Conservation (phyloP, 768 basidiomycete genomes). For the Boletus tylopilopsis region DNA sequence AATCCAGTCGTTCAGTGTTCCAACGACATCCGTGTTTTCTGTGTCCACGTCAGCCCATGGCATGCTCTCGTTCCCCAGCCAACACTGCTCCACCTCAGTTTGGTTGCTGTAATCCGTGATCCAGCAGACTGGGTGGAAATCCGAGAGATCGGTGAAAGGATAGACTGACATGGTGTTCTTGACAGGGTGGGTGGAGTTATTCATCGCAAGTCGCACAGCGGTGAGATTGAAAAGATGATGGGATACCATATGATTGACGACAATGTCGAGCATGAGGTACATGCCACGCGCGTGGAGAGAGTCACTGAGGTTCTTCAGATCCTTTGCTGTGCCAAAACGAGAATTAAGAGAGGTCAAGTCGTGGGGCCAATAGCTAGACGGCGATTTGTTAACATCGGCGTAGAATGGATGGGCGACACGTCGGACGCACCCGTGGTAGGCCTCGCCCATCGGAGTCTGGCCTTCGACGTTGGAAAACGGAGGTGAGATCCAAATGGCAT, state of each 20-base stretch:
- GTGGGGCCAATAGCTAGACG: slow-evolving; percentile 47
- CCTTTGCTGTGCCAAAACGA: slow-evolving; percentile 49
- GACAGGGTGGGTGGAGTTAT: slow-evolving; percentile 6
- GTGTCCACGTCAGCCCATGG: slow-evolving; percentile 60
- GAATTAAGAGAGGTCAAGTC: slow-evolving; percentile 47
- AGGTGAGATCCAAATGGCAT: slow-evolving; percentile 58
- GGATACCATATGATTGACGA: slow-evolving; percentile 59
- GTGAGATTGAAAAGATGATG: slow-evolving; percentile 25
- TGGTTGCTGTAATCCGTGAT: slow-evolving; percentile 43
- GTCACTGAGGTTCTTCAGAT: slow-evolving; percentile 45
- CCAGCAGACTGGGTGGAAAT: slow-evolving; percentile 41
- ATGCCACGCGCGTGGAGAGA: slow-evolving; percentile 50
- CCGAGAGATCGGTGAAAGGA: slow-evolving; percentile 33
- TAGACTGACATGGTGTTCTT: slow-evolving; percentile 20
- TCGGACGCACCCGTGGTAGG: slow-evolving; percentile 48
- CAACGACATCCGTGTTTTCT: slow-evolving; percentile 42
- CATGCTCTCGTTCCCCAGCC: slow-evolving; percentile 52
- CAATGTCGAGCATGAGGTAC: slow-evolving; percentile 61
- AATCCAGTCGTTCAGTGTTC: slow-evolving; percentile 46
- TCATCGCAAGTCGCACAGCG: slow-evolving; percentile 16
- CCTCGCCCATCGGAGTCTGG: slow-evolving; percentile 47
- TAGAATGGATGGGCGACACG: not conserved
- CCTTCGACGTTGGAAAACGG: slow-evolving; percentile 48
- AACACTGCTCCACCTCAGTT: slow-evolving; percentile 52
- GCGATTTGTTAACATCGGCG: not conserved